Base-by-base conservation (phyloP, 108 stramenopile genomes). In the Nitzschia inconspicua region DNA sequence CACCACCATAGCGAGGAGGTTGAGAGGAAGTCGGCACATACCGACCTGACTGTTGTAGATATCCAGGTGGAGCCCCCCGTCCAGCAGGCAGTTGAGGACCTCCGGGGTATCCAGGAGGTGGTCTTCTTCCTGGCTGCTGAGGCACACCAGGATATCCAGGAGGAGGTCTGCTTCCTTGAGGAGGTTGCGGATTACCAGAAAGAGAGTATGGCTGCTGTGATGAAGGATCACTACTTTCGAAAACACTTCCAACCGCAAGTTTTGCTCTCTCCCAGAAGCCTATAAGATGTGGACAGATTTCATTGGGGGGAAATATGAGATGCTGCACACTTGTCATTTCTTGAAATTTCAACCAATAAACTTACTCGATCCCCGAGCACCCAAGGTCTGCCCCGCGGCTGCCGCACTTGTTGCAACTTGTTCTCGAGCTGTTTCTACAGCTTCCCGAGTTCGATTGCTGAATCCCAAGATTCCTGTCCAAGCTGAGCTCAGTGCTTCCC, bases 401-500 rank as follows among this genome's bases (percentile, higher is more conserved):
- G 68, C 25, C 3, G 81, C 81, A 35, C 65, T 31, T 14, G 58
- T 60, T 4, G 73, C 81, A 10, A 83, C 81, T 35, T 66, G 62
- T 6, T 78, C 70, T n/a, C 57, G 55, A 47, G 73, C 81, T 28
- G 47, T 54, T 36, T 61, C 81, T 19, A 71, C 71, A 3, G 60
- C 72, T 47, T 74, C 75, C 34, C 73, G 73, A 0, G 83, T 79
- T 11, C 55, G 48, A 31, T 62, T 75, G 6, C 78, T 57, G 14
- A 84, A 77, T 5, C 83, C 83, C 7, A 84, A 51, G 4, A 84
- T 34, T 29, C 78, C 65, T 47, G 76, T 70, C 83, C 83, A 84
- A 1, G 83, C 61, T 2, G 32, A 55, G 18, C 78, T 75, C n/a
- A 84, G 37, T 4, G 78, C 78, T 40, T 66, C 68, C 28, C 57